These are phyloP conservation scores for Phytophthora pini DNA, from an alignment of 352 stramenopile species.

Conservation along the genomic window DNA sequence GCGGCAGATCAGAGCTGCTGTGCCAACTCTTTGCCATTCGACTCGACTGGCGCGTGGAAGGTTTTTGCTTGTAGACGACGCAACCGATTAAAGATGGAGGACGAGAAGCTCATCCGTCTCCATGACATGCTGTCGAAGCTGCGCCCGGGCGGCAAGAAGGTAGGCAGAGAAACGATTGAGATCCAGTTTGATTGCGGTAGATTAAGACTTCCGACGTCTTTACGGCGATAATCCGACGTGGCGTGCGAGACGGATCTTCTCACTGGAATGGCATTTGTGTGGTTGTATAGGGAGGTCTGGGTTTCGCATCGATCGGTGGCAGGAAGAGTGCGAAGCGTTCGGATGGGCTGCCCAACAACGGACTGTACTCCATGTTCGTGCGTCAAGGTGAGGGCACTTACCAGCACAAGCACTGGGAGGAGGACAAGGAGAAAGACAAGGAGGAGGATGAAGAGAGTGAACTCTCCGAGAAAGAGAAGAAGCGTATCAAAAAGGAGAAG, in stretches of 20 bases:
- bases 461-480: constrained; percentile 48
- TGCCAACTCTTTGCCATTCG: background rate
- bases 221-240: background rate
- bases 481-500: constrained; percentile 52
- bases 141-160: constrained; percentile 81
- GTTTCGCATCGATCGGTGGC: constrained; percentile 59
- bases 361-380: constrained; percentile 89
- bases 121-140: constrained; percentile 89
- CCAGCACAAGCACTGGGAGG: constrained; percentile 85
- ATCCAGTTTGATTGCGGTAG: constrained; percentile 14
- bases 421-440: constrained; percentile 37
- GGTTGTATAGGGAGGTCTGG: constrained; percentile 63
- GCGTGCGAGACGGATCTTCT: background rate
- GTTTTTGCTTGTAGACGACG: background rate
- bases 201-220: constrained; percentile 13
- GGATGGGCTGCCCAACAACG: constrained; percentile 81
- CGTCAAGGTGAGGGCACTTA: constrained; percentile 77
- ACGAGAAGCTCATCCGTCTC: constrained; percentile 83
- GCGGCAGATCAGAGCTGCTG: background rate
- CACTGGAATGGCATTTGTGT: constrained; percentile 1
- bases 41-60: background rate
- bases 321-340: constrained; percentile 67
- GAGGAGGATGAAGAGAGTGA: constrained; percentile 20
- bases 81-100: constrained; percentile 55
- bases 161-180: constrained; percentile 17